A percentile compares a stretch with the other conserved stretches of the same genome.
Evolutionary conservation across 2,329 filamentous ascomycete genomes (phyloP).

Genomic region (Ascochyta pisi): DNA sequence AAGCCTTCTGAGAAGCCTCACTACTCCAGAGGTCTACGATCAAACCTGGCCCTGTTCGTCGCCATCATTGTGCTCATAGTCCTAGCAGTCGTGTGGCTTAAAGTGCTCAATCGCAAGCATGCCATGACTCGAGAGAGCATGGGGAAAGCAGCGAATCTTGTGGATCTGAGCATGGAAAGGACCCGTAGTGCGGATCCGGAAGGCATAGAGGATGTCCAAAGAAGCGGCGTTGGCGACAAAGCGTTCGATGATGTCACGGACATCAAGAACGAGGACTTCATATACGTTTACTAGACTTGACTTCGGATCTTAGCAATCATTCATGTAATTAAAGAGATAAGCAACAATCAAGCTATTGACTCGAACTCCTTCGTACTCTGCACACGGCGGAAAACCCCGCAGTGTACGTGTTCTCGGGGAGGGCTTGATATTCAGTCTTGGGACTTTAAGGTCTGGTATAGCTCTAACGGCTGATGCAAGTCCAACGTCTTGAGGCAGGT

Average conservation of each 20-base stretch:
- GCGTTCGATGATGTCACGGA: conserved; percentile 67
- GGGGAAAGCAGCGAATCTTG: conserved; percentile 65
- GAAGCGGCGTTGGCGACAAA: conserved; percentile 51
- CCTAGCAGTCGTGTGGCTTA: conserved; percentile 57
- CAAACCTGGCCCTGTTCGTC: conserved; percentile 68
- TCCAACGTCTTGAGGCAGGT: too few relatives aligned
- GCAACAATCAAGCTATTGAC: background rate
- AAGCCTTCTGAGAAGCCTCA: conserved; percentile 65
- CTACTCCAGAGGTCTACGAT: conserved; percentile 64
- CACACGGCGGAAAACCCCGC: background rate
- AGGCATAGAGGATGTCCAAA: conserved; percentile 30
- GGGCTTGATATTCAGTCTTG: too few relatives aligned
- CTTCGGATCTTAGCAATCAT: background rate
- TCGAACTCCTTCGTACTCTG: background rate
- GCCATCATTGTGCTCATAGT: conserved; percentile 62
- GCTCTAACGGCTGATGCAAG: too few relatives aligned
- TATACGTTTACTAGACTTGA: conserved; percentile 60
- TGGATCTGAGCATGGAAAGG: conserved; percentile 67
- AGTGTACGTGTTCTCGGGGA: too few relatives aligned
- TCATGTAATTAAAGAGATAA: background rate
- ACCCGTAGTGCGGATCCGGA: conserved; percentile 51
- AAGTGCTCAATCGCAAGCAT: conserved; percentile 63
- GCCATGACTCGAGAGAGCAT: conserved; percentile 61
- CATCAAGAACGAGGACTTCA: conserved; percentile 68
- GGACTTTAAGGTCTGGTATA: too few relatives aligned